Base-by-base conservation (phyloP, 2,329 filamentous ascomycete species). In the Mycogone perniciosa region DNA sequence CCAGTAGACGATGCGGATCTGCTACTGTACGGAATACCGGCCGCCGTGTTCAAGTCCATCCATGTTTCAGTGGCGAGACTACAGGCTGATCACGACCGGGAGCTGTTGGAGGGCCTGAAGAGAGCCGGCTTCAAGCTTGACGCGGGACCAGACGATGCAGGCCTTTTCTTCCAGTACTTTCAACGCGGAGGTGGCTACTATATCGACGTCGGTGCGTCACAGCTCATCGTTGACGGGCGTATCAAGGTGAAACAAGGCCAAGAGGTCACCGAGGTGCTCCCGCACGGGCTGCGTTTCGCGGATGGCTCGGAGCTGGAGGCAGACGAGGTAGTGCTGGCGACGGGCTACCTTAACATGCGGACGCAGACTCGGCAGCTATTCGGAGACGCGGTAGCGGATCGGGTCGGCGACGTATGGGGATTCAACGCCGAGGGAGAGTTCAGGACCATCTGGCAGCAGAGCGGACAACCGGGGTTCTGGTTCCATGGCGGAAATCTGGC, bases 111-210 rank as follows among this genome's bases (percentile, higher is more conserved):
- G 0, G 73, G 72, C 0, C 70, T 88, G 1, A 65, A 67, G 5
- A 74, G 71, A 35, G 82, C 72, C 0, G 84, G 84, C 0, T 87
- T 87, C 71, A 74, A 75, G 48, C 64, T 81, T 1, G 82, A 86
- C 56, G 66, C 62, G 1, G 83, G 83, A 0, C 76, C 79, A 0
- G 74, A 82, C 48, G 75, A 71, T 1, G 69, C 75, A 0, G 83
- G 84, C 0, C 69, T 86, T 4, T 73, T 80, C 51, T 65, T 77
- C 47, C 85, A 85, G 63, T 86, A 85, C 59, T 73, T 84, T 55
- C 80, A 83, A 57, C 75, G 80, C 2, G 82, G 82, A 1, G 84
- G 85, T 0, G 84, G 84, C 0, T 87, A 86, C 61, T 87, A 87
- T 65, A 84, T 87, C 54, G 81, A 88, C 54, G 82, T 86, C 1